These are phyloP conservation scores for Harringtonia aguacate DNA, from an alignment of 2,329 filamentous ascomycete genomes.

Conservation along the genomic window DNA sequence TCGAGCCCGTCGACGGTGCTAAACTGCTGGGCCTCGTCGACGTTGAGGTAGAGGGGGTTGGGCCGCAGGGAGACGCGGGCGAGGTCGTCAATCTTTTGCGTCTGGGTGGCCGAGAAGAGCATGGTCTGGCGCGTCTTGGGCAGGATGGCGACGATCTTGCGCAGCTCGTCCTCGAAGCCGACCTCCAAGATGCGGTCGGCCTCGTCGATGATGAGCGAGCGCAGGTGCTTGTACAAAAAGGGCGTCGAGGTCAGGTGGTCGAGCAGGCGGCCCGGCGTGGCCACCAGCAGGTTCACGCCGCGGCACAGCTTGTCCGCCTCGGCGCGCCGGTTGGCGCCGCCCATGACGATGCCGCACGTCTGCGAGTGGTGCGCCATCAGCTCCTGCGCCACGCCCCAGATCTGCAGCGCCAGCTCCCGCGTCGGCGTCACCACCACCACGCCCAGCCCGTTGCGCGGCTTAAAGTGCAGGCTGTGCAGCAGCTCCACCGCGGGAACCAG, in stretches of 20 bases:
- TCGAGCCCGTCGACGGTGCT: constrained; percentile 89
- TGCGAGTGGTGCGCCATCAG: constrained; percentile 89
- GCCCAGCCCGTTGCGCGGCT: constrained; percentile 86
- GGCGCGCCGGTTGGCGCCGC: constrained; percentile 80
- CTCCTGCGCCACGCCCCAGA: constrained; percentile 89
- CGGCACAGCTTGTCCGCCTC: constrained; percentile 92
- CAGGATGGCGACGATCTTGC: constrained; percentile 89
- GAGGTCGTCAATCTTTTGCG: constrained; percentile 95
- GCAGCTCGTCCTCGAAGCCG: constrained; percentile 98
- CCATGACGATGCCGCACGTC: constrained; percentile 67
- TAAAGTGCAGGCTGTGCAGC: constrained; percentile 81
- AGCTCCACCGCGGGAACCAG: constrained; percentile 91
- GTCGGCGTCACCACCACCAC: constrained; percentile 90
- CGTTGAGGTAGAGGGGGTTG: constrained; percentile 92
- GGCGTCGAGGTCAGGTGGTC: constrained; percentile 92
- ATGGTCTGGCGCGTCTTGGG: constrained; percentile 85
- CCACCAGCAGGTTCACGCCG: constrained; percentile 89
- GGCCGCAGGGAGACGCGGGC: constrained; percentile 86
- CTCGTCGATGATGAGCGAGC: constrained; percentile 89
- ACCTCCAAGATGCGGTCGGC: constrained; percentile 94
- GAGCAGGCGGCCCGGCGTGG: constrained; percentile 82
- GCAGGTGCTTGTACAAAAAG: constrained; percentile 87
- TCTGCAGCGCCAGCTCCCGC: constrained; percentile 86
- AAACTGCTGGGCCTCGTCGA: constrained; percentile 67
- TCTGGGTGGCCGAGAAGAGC: constrained; percentile 98